Base-by-base conservation (phyloP, 1,139 yeast genomes). In the Protomyces inouyei region DNA sequence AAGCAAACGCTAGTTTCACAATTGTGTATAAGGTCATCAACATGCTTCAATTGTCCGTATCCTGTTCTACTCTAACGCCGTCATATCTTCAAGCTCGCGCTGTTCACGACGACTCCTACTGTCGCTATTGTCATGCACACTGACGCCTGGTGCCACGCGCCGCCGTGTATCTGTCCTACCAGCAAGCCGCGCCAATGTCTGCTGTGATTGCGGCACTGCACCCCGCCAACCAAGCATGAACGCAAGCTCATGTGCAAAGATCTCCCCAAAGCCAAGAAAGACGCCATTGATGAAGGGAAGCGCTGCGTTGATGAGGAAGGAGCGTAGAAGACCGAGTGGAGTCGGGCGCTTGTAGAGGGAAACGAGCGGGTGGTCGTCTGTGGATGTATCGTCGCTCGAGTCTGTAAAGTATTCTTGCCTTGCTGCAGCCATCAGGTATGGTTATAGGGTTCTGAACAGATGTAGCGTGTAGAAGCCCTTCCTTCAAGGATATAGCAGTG, bases 261-360 rank as follows among this genome's bases (percentile, higher is more conserved):
- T 86, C 77, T 93, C 98, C 0, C 98, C 98, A 75, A 92, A 90
- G 0, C 98, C 98, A 67, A 93, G 82, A 96, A 92, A 92, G 78
- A 93, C 79, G 10, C 98, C 98, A 73, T 93, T 93, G 68, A 93
- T 79, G 72, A 93, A 91, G 1, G 98, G 98, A 60, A 93, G 77
- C 3, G 91, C 75, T 70, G 92, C 76, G 71, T 93, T 92, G 69
- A 93, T 85, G 2, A 91, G 83, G 23, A 86, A 79, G 48, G 81
- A 79, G 64, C 78, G 76, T 52, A 83, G 60, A 45, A 83, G 53
- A 12, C 63, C 63, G 32, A 59, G 48, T 10, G 48, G 48, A 0
- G 48, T 43, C 12, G 48, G 48, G 3, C 48, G 48, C 23, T 18
- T n/a, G 48, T 43, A 43, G 8, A 43, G 25, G 14, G 48, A 18